These are phyloP conservation scores for Leishmania amazonensis DNA, from an alignment of 208 protist species.

Conservation along the genomic window DNA sequence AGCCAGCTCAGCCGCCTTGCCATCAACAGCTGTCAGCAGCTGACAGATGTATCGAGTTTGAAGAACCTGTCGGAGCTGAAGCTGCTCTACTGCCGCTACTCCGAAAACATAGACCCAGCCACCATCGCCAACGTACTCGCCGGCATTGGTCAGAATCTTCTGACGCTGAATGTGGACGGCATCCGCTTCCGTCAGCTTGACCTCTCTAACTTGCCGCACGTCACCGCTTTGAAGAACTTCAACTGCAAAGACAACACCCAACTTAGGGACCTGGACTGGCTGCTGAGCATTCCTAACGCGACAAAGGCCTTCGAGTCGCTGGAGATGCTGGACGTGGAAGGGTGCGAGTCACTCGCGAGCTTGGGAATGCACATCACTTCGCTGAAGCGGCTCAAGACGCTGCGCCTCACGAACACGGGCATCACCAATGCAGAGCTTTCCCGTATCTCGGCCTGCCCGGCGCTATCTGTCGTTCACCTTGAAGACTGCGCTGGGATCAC, in stretches of 20 bases:
- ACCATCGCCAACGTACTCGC: slow-evolving; percentile 48
- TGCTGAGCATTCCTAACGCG: slow-evolving; percentile 30
- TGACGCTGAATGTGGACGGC: slow-evolving; percentile 77
- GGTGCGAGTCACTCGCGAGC: slow-evolving; percentile 38
- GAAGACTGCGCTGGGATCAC: slow-evolving; percentile 46
- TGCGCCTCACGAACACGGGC: slow-evolving; percentile 48
- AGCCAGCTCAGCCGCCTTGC: slow-evolving; percentile 66
- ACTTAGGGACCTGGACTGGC: slow-evolving; percentile 43
- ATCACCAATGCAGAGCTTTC: slow-evolving; percentile 39
- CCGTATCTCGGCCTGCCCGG: slow-evolving; percentile 26
- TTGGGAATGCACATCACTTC: slow-evolving; percentile 33
- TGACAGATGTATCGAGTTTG: slow-evolving; percentile 49
- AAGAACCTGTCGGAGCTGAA: slow-evolving; percentile 63
- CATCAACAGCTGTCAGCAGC: slow-evolving; percentile 70
- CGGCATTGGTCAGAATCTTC: slow-evolving; percentile 49
- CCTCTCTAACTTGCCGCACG: slow-evolving; percentile 29
- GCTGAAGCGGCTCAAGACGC: slow-evolving; percentile 46
- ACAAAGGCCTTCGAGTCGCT: slow-evolving; percentile 32
- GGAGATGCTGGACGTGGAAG: slow-evolving; percentile 64
- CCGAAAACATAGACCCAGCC: slow-evolving; percentile 54
- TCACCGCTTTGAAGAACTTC: slow-evolving; percentile 60
- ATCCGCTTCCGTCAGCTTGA: slow-evolving; percentile 51
- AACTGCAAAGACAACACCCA: slow-evolving; percentile 71
- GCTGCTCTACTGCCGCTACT: slow-evolving; percentile 79
- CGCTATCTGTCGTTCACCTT: slow-evolving; percentile 43